phyloP scores from a whole-genome alignment of 345 rosid genomes.

The Kernera saxatilis region DNA sequence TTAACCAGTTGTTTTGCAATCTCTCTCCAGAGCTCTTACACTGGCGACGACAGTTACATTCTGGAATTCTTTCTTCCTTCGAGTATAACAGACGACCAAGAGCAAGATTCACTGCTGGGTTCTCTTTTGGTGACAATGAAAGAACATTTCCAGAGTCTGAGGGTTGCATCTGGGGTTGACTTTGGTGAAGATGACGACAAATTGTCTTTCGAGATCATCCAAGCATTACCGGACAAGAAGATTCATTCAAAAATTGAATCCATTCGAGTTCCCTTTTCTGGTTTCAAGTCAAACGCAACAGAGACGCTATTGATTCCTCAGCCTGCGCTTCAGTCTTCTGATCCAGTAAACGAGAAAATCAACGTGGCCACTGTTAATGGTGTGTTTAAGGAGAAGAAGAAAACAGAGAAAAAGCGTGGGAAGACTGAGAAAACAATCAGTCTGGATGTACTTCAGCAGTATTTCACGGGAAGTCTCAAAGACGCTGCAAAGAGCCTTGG shows the following conservation, averaged over 20 bases:
- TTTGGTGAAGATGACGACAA: conserved; percentile 48
- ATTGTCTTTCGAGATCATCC: conserved; percentile 55
- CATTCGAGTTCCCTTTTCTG: conserved; percentile 40
- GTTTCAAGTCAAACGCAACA: conserved; percentile 17
- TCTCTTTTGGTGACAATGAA: conserved; percentile 72
- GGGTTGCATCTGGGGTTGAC: conserved; percentile 71
- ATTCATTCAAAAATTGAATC: conserved; percentile 45
- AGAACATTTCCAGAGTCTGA: conserved; percentile 73
- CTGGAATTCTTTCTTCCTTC: conserved; percentile 85
- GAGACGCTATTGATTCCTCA: conserved; percentile 13
- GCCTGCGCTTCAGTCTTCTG: conserved; percentile 13
- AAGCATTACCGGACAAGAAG: conserved; percentile 44
- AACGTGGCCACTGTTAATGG: conserved; percentile 21
- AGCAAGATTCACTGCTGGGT: conserved; percentile 54
- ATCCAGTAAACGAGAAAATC: conserved; percentile 15
- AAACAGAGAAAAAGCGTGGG: conserved; percentile 67
- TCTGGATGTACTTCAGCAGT: conserved; percentile 81
- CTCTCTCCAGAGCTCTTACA: conserved; percentile 69
- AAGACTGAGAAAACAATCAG: conserved; percentile 86
- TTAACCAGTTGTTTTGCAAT: conserved; percentile 71
- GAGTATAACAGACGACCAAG: conserved; percentile 33
- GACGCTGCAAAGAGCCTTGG: conserved; percentile 96
- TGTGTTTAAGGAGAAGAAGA: conserved; percentile 37
- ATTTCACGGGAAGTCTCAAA: conserved; percentile 90
- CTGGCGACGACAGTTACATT: conserved; percentile 80